phyloP scores from a whole-genome alignment of 2,329 filamentous ascomycete species.

The Metarhizium sp. region DNA sequence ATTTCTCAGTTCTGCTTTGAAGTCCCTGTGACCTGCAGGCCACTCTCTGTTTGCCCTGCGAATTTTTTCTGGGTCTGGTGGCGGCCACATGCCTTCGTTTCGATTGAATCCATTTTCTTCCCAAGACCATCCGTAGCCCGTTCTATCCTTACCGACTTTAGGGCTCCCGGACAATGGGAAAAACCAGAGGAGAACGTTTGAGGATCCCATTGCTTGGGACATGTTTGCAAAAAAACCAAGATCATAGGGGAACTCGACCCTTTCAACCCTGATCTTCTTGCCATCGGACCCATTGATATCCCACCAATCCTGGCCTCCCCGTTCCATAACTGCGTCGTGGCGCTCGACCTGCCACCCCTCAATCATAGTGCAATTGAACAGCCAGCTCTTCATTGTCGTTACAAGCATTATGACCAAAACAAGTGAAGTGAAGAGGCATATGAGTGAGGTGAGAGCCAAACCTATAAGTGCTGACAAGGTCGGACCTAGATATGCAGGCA shows the following conservation, averaged over 20 bases:
- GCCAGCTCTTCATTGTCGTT: constrained; percentile 51
- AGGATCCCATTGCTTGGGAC: constrained; percentile 63
- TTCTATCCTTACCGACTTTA: constrained; percentile 25
- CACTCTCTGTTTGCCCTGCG: constrained; percentile 30
- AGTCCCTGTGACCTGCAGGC: constrained; percentile 29
- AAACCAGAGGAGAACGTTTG: constrained; percentile 58
- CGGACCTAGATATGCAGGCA: constrained; percentile 69
- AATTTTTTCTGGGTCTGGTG: constrained; percentile 51
- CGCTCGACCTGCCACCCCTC: constrained; percentile 67
- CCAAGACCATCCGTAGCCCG: constrained; percentile 48
- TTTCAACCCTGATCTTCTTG: constrained; percentile 40
- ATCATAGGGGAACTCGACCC: constrained; percentile 76
- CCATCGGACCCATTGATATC: constrained; percentile 24
- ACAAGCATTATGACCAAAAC: constrained; percentile 55
- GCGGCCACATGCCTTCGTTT: constrained; percentile 50
- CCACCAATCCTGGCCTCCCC: constrained; percentile 38
- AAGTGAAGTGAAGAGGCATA: constrained; percentile 50
- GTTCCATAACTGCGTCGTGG: constrained; percentile 46
- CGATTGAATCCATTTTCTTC: constrained; percentile 73
- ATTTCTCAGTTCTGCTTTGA: constrained; percentile 22
- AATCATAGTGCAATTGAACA: constrained; percentile 69
- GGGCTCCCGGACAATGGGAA: constrained; percentile 53
- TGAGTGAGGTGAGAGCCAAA: constrained; percentile 50
- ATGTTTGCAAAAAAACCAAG: constrained; percentile 67
- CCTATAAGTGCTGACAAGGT: constrained; percentile 46